A percentile compares a stretch with the other conserved stretches of the same genome.
Conservation (phyloP, 2,329 filamentous ascomycete species). For the Fusarium foetens region DNA sequence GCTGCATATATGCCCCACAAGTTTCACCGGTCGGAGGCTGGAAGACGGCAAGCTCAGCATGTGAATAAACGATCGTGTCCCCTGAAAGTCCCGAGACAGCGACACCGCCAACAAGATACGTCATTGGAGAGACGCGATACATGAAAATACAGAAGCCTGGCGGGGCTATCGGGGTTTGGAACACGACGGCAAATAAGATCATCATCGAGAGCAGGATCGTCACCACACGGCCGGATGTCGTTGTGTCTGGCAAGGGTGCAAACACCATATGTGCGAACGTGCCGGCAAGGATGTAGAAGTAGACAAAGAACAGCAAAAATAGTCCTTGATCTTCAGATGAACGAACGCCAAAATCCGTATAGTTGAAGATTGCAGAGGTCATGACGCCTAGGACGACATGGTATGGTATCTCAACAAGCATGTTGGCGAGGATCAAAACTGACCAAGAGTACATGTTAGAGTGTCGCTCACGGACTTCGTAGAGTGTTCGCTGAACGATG, state of each 20-base stretch:
- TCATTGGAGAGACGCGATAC: slow-evolving; percentile 53
- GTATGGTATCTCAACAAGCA: slow-evolving; percentile 78
- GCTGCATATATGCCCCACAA: not conserved
- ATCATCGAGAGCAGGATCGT: slow-evolving; percentile 63
- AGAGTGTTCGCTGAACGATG: slow-evolving; percentile 76
- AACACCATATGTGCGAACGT: slow-evolving; percentile 80
- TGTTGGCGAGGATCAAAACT: slow-evolving; percentile 76
- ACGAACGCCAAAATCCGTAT: slow-evolving; percentile 63
- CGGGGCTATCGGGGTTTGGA: slow-evolving; percentile 66
- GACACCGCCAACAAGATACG: not conserved
- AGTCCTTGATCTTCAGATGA: slow-evolving; percentile 67
- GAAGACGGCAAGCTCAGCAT: not conserved
- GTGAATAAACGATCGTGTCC: not conserved
- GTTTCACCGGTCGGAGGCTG: not conserved
- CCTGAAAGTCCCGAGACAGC: not conserved
- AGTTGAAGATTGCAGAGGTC: slow-evolving; percentile 75
- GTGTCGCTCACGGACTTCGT: slow-evolving; percentile 80
- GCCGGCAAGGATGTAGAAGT: slow-evolving; percentile 75
- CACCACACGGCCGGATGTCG: slow-evolving; percentile 72
- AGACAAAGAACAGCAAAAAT: slow-evolving; percentile 71
- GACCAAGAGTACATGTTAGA: slow-evolving; percentile 80
- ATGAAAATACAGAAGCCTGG: slow-evolving; percentile 83
- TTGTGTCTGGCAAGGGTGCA: slow-evolving; percentile 74
- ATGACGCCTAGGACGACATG: slow-evolving; percentile 72
- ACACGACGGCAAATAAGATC: slow-evolving; percentile 71